A percentile compares a stretch with the other conserved stretches of the same genome.
Conservation (phyloP, 2,329 filamentous ascomycete species). For the Grosmannia penicillata region DNA sequence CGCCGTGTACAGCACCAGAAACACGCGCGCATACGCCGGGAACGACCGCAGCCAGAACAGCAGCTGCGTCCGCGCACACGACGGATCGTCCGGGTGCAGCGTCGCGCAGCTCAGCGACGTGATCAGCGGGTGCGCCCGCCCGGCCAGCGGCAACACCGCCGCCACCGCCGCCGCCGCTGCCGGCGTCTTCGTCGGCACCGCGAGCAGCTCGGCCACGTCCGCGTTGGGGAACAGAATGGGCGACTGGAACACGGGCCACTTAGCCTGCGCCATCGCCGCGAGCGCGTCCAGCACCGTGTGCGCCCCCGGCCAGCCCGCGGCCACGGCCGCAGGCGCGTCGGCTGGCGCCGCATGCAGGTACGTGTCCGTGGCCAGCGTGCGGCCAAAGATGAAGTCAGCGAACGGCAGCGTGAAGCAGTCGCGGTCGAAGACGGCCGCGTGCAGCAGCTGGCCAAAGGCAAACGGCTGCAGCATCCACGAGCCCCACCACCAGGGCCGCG, state of each 20-base stretch:
- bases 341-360: conserved; percentile 65
- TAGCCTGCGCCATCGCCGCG: conserved; percentile 63
- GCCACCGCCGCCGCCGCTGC: conserved; percentile 50
- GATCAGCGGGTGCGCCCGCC: conserved; percentile 76
- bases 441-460: conserved; percentile 60
- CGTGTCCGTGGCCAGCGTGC: conserved; percentile 41
- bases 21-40: conserved; percentile 62
- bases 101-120: conserved; percentile 75
- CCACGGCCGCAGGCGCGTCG: conserved; percentile 41
- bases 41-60: conserved; percentile 79
- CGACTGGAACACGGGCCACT: conserved; percentile 78
- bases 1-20: conserved; percentile 58
- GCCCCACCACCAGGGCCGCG: conserved; percentile 68
- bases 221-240: conserved; percentile 73
- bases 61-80: conserved; percentile 73
- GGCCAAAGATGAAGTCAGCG: conserved; percentile 45
- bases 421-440: conserved; percentile 62
- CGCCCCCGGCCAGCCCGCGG: conserved; percentile 57
- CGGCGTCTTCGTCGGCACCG: conserved; percentile 46
- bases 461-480: conserved; percentile 72
- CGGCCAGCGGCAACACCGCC: conserved; percentile 61
- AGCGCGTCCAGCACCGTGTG: conserved; percentile 69
- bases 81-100: conserved; percentile 76
- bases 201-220: conserved; percentile 35
- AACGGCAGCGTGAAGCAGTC: conserved; percentile 49